A percentile compares a stretch with the other conserved stretches of the same genome.
These are phyloP conservation scores for Huiozyma sinensis DNA, from an alignment of 805 yeast genomes.

Conservation along the genomic window DNA sequence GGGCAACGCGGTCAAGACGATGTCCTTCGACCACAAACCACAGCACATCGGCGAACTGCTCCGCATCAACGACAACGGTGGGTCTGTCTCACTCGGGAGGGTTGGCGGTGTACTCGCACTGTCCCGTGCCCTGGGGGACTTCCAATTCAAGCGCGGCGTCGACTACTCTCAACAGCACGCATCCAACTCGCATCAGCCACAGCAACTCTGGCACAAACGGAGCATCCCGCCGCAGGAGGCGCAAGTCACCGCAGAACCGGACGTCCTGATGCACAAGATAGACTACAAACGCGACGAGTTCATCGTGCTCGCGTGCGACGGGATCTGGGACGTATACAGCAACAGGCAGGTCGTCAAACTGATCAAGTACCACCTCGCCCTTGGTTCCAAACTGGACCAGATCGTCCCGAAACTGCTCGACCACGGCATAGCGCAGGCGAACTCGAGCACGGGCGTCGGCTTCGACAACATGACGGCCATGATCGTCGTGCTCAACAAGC, in stretches of 20 bases:
- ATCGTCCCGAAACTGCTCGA: conserved; percentile 52
- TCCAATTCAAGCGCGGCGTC: conserved; percentile 37
- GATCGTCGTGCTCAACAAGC: conserved; percentile 51
- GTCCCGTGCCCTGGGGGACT: conserved; percentile 83
- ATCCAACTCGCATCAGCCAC: conserved; percentile 1
- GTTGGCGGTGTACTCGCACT: conserved; percentile 93
- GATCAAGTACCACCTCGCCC: conserved; percentile 46
- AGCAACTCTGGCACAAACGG: conserved; percentile 8
- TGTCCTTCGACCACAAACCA: conserved; percentile 84
- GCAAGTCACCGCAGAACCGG: conserved; percentile 74
- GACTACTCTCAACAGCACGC: conserved; percentile 3
- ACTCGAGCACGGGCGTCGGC: conserved; percentile 67
- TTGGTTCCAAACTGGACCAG: conserved; percentile 48
- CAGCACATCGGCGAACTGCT: conserved; percentile 89
- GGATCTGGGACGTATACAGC: conserved; percentile 67
- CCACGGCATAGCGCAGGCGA: conserved; percentile 59
- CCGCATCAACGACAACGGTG: conserved; percentile 88
- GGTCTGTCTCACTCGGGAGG: conserved; percentile 83
- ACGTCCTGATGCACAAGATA: conserved; percentile 47
- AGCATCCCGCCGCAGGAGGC: conserved; percentile 51
- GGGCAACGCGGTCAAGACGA: conserved; percentile 44
- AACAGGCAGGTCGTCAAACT: conserved; percentile 43
- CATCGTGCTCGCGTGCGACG: conserved; percentile 69
- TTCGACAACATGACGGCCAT: conserved; percentile 74
- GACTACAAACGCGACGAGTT: conserved; percentile 46